Evolutionary conservation across 352 stramenopile species (phyloP), one percentile per base, ranked within the genome.

Genomic region (Phytopythium delawarense): DNA sequence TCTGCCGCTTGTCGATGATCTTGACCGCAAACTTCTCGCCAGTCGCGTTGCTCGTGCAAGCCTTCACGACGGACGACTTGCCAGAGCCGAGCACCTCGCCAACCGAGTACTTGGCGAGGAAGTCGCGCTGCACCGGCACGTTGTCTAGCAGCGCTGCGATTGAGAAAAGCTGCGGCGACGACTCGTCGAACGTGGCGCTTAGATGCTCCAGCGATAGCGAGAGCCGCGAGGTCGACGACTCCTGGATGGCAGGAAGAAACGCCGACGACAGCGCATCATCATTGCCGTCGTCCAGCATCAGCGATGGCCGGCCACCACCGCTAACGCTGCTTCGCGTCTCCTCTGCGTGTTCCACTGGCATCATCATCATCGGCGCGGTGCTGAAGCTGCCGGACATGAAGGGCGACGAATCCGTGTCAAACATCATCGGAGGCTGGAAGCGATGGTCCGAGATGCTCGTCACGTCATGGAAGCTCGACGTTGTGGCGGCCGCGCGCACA

Each of bases 1-100:
- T 91, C 70, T 91, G 79, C 21, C 76, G 67, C 71, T 94, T 94
- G 76, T 92, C 84, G 40, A 94, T 89, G 37, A 94, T 88, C 72
- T 94, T 94, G 59, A 89, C 82, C 0, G 84, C 84, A 28, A 82
- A 84, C 45, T 74, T 52, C 28, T 75, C 67, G 34, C 70, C 63
- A 0, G 61, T 79, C 1, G 23, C 40, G 21, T 74, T 57, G 13
- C 75, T 73, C 16, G 68, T 87, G 34, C 78, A 88, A 28, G 71
- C 68, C 67, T 91, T 91, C 25, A 94, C 84, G 25, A 91, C 79
- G 44, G 82, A 91, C 66, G 88, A 94, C 59, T 91, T 91, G 62
- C 84, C 84, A 20, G 81, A 84, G 46, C 84, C 84, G 12, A 94
- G 69, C 40, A 89, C 71, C 0, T 69, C 55, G 15, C 84, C 75